Evolutionary conservation across 352 stramenopile genomes (phyloP).

Genomic region (Pythium folliculosum): DNA sequence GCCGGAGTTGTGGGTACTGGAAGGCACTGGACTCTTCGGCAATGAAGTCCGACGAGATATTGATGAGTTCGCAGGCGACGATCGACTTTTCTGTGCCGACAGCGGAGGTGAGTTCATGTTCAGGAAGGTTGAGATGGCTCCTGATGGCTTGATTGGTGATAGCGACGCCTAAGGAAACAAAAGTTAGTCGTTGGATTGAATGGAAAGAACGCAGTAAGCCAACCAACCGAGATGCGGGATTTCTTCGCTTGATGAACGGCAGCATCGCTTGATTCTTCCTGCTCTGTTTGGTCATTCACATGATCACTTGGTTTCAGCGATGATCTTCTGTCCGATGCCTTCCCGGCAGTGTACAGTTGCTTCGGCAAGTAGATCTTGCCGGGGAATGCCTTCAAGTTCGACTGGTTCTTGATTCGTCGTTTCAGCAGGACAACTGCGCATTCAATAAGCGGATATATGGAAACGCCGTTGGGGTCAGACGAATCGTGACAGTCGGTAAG

Average conservation of each 20-base stretch:
- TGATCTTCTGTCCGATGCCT: constrained; percentile 10
- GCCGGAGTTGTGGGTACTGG: not conserved
- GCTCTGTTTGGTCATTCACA: not conserved
- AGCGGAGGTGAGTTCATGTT: constrained; percentile 56
- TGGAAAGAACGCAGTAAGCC: not conserved
- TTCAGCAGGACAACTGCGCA: constrained; percentile 60
- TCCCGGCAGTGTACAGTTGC: constrained; percentile 49
- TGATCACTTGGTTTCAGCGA: not conserved
- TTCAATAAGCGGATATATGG: constrained; percentile 71
- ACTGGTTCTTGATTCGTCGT: constrained; percentile 86
- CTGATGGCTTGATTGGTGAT: constrained; percentile 73
- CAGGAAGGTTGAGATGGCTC: constrained; percentile 56
- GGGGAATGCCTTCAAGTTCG: constrained; percentile 80
- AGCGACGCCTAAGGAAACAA: constrained; percentile 48
- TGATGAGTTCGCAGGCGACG: constrained; percentile 25
- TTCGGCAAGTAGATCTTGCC: constrained; percentile 84
- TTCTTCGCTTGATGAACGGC: constrained; percentile 17
- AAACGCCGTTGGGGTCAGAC: constrained; percentile 34
- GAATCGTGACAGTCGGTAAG: constrained; percentile 74
- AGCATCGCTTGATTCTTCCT: not conserved
- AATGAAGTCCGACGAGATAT: constrained; percentile 26
- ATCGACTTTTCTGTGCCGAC: constrained; percentile 57
- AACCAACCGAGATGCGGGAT: constrained; percentile 55
- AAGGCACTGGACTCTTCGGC: constrained; percentile 18
- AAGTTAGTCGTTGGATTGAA: constrained; percentile 5